Conservation (phyloP, 257 asterid genomes). For the Mitragyna speciosa region DNA sequence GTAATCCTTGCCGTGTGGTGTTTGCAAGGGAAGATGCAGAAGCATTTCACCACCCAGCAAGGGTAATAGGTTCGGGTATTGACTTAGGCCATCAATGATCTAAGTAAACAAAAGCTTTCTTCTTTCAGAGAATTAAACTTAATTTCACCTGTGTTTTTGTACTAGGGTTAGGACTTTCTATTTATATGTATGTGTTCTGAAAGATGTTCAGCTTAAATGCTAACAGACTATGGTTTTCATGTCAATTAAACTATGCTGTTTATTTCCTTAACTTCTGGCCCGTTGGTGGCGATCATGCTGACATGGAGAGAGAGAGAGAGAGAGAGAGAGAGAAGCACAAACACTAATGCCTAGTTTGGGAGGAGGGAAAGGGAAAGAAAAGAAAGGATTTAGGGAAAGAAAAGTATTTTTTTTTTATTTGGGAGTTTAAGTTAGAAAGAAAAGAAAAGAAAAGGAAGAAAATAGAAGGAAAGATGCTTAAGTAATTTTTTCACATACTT, state of each 20-base stretch:
- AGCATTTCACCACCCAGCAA: constrained; percentile 44
- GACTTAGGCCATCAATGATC: constrained; percentile 40
- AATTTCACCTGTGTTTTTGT: not conserved
- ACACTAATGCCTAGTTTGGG: too few relatives aligned
- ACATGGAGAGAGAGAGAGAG: too few relatives aligned
- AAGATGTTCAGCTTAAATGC: constrained; percentile 12
- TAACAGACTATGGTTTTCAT: not conserved
- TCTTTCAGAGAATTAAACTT: not conserved
- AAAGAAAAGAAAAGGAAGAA: too few relatives aligned
- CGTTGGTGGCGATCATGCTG: too few relatives aligned
- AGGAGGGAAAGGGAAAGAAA: too few relatives aligned
- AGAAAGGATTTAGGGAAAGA: too few relatives aligned
- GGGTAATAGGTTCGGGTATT: constrained; percentile 76
- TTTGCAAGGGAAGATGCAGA: not conserved
- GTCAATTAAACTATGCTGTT: not conserved
- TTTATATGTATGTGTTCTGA: constrained; percentile 7
- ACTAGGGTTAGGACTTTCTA: not conserved
- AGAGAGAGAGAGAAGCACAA: too few relatives aligned
- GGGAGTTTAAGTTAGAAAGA: too few relatives aligned
- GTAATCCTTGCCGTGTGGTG: constrained; percentile 40
- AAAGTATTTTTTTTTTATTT: too few relatives aligned
- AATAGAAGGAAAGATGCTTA: too few relatives aligned
- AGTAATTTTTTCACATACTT: too few relatives aligned
- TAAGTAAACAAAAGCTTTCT: constrained; percentile 28
- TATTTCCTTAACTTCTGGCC: not conserved